phyloP scores from a whole-genome alignment of 202 grass and related monocot species.

The Zoysia matrella region DNA sequence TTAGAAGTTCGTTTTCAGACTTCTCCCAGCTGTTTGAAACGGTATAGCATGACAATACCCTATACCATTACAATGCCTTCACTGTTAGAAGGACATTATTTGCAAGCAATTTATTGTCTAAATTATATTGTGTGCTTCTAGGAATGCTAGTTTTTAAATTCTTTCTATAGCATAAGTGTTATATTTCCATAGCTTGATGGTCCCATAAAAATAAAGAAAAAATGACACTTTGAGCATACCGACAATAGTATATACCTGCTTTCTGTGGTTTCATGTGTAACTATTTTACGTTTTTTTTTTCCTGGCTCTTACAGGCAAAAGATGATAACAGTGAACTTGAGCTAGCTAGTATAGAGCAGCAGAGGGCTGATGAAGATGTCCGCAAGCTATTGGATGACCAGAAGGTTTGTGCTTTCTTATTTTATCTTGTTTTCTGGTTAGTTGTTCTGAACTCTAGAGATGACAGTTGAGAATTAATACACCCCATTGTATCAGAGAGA shows the following conservation, averaged over 20 bases:
- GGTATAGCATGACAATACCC: background rate
- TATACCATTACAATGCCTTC: constrained; percentile 13
- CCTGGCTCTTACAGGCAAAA: constrained; percentile 50
- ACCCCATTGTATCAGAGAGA: constrained; percentile 72
- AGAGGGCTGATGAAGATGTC: constrained; percentile 85
- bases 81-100: constrained; percentile 9
- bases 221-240: constrained; percentile 7
- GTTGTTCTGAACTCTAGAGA: constrained; percentile 8
- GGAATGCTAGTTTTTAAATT: background rate
- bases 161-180: constrained; percentile 26
- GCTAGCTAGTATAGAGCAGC: constrained; percentile 77
- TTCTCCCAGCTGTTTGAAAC: constrained; percentile 14
- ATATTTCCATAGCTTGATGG: background rate
- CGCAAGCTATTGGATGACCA: constrained; percentile 85
- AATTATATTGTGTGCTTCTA: constrained; percentile 15
- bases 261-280: constrained; percentile 6
- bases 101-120: constrained; percentile 5
- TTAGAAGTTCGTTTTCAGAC: constrained; percentile 19
- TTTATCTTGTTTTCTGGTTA: constrained; percentile 40
- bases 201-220: constrained; percentile 9
- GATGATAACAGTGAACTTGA: constrained; percentile 85
- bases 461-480: constrained; percentile 35
- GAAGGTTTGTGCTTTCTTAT: constrained; percentile 62
- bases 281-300: constrained; percentile 9
- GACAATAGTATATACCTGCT: constrained; percentile 10